phyloP scores from a whole-genome alignment of 2,329 filamentous ascomycete species.

The Leptographium lundbergii region DNA sequence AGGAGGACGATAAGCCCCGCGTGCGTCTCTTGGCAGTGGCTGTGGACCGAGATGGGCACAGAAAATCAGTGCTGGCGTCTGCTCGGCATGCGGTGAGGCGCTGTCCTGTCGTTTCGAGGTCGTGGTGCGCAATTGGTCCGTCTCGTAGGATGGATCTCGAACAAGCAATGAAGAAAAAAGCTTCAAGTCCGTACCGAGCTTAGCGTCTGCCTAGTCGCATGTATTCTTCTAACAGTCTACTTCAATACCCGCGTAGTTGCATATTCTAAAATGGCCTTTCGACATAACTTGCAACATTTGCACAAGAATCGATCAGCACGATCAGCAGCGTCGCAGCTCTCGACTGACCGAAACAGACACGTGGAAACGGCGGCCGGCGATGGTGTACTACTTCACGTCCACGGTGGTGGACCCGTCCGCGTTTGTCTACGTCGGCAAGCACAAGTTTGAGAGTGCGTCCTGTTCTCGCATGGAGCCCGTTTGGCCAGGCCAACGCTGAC shows the following conservation, averaged over 20 bases:
- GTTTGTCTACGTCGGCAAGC: slow-evolving; percentile 92
- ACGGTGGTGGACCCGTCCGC: slow-evolving; percentile 70
- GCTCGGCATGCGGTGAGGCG: too few species aligned
- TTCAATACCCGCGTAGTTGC: neutral
- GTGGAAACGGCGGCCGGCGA: slow-evolving; percentile 3
- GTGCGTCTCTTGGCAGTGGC: too few species aligned
- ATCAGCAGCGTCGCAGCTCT: neutral
- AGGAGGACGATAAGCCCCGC: neutral
- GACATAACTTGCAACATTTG: too few species aligned
- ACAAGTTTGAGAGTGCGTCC: slow-evolving; percentile 83
- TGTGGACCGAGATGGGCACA: too few species aligned
- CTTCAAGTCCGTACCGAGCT: neutral
- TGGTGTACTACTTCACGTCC: slow-evolving; percentile 97
- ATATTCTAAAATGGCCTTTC: neutral
- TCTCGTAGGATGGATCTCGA: too few species aligned
- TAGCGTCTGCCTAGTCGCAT: neutral
- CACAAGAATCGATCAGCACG: too few species aligned
- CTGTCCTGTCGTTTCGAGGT: too few species aligned
- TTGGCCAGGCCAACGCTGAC: neutral
- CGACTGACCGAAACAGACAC: slow-evolving; percentile 22
- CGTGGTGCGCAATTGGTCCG: too few species aligned
- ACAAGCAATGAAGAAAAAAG: neutral
- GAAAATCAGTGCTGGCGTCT: too few species aligned
- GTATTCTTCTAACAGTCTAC: too few species aligned
- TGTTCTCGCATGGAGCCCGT: too few species aligned